Evolutionary conservation across 768 basidiomycete genomes (phyloP), one percentile per base, ranked within the genome.

Genomic region (Roridomyces roridus): DNA sequence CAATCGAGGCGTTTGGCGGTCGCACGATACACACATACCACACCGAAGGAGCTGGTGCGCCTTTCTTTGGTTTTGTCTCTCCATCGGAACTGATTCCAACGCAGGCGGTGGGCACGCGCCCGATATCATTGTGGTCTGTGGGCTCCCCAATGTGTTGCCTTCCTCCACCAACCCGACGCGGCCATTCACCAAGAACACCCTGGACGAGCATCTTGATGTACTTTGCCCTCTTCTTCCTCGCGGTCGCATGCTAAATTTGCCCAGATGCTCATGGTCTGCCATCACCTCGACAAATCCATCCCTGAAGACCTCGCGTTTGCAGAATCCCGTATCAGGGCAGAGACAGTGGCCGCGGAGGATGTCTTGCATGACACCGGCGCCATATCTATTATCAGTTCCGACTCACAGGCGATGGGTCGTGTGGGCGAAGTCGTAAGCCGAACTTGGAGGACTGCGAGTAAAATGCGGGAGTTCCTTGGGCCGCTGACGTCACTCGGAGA

Each of bases 211-310:
- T 74, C 85, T 97, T 15, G 97, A 98, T 68, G 96, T 96, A 66
- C 68, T 89, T 68, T 6, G 37, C 34, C 17, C 20, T 39, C 9
- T 41, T 15, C 15, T 35, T 42, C 29, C 28, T 20, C 39, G 34
- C n/a, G n/a, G n/a, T n/a, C n/a, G n/a, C n/a, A n/a, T 6, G 51
- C 34, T 34, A 11, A 43, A 52, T 34, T 36, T 14, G 36, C 53
- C 31, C 39, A 97, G 96, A 99, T 98, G 97, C 80, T 98, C 21
- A 98, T 98, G 94, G 95, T 98, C n/a, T 97, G 95, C 71, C 96
- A 99, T 70, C 96, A 99, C 72, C 84, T 99, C 52, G 94, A 97
- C 75, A 85, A 80, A 63, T 83, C 80, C n/a, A 94, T 96, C 62
- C 84, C 90, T 1, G 97, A 99, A 75, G 97, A 99, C 64, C 80